Evolutionary conservation across 2,329 filamentous ascomycete species (phyloP).

Genomic region (Apiospora phragmitis): DNA sequence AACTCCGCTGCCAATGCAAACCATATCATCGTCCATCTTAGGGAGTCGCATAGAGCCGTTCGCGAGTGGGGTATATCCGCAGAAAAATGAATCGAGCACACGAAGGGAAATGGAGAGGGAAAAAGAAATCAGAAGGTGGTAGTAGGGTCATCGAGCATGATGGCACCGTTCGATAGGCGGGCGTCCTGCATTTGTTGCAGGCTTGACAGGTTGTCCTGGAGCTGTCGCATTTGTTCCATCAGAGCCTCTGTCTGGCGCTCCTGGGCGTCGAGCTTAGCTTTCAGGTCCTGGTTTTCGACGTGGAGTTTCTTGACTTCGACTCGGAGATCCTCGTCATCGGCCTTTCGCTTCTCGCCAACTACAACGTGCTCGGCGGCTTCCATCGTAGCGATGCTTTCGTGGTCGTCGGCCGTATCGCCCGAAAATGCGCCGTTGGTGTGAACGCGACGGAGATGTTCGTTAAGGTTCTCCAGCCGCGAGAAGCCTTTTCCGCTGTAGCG

Average conservation of each 20-base stretch:
- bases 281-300: conserved; percentile 56
- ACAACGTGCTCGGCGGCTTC: conserved; percentile 17
- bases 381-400: conserved; percentile 36
- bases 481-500: conserved; percentile 87
- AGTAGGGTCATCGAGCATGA: neutral
- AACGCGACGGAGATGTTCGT: conserved; percentile 89
- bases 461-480: conserved; percentile 89
- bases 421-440: conserved; percentile 58
- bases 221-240: conserved; percentile 49
- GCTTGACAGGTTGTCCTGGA: conserved; percentile 36
- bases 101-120: neutral
- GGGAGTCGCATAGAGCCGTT: neutral
- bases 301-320: conserved; percentile 67
- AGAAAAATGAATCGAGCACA: neutral
- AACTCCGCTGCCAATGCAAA: conserved; percentile 6
- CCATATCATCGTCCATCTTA: neutral
- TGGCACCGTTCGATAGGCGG: neutral
- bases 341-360: conserved; percentile 51
- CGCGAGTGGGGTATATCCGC: conserved; percentile 4
- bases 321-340: conserved; percentile 51
- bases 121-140: neutral
- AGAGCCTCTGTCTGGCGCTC: conserved; percentile 35
- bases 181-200: neutral
- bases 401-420: conserved; percentile 36
- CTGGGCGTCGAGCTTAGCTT: conserved; percentile 49